Evolutionary conservation across 192 early-diverging fungal species (phyloP), one percentile per base, ranked within the genome.

Genomic region (Coemansia sp.): DNA sequence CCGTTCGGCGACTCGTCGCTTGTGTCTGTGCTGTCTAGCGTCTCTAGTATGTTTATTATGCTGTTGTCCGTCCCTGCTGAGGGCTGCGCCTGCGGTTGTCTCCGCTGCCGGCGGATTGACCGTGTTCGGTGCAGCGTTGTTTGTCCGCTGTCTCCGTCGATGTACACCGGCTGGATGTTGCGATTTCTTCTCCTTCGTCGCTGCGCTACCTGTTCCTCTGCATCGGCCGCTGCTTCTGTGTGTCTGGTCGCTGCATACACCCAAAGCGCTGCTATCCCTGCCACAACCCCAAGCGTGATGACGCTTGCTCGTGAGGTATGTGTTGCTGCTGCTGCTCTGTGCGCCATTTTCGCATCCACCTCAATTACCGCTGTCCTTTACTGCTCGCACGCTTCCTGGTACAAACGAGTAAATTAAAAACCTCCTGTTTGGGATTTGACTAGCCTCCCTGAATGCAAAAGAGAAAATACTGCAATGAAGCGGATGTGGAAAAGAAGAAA

Each of bases 31-130:
- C 45, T 48, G 23, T 48, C 45, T 15, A 48, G 19, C 0, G 45
- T 48, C 9, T 48, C 45, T 2, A 48, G 23, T 25, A 48, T 48
- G 45, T 4, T 48, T 22, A 13, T 48, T 0, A 25, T 48, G 20
- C 2, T 48, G 23, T 48, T 48, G 20, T 25, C 23, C 10, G 45
- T 48, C 15, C 45, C 45, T 11, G 29, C 17, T n/a, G 23, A 33
- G 9, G 52, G 30, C 29, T 33, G 52, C 33, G 29, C 33, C 31
- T 59, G 81, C 9, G 52, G 30, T 17, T 33, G 52, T 54, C 52
- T 54, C 31, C 62, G 81, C 9, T 58, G 67, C 22, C 77, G 75
- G 40, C 72, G 65, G 19, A 79, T 79, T 41, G 76, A 65, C 42
- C 61, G 71, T 9, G 76, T 70, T 14, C 76, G 61, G 19, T 41